Percentiles rank a stretch among this genome's conserved stretches.
These are phyloP conservation scores for Fomitopsis schrenkii DNA, from an alignment of 1,284 basidiomycete species.

Conservation along the genomic window DNA sequence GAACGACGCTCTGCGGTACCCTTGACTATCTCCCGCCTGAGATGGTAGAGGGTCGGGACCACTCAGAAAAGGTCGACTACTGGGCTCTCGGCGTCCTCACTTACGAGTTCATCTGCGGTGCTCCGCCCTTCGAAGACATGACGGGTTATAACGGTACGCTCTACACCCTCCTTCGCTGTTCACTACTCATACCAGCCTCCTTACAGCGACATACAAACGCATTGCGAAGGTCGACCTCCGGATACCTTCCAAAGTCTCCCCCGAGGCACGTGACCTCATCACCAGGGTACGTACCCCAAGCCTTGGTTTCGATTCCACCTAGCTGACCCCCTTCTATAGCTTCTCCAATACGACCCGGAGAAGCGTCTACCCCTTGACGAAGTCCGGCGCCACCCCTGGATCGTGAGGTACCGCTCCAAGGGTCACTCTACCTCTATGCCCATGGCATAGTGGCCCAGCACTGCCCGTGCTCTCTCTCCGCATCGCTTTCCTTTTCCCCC, in stretches of 20 bases:
- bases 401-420: constrained; percentile 70
- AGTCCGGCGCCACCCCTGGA: constrained; percentile 91
- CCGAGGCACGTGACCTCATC: constrained; percentile 69
- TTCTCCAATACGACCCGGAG: constrained; percentile 84
- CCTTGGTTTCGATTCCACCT: neutral
- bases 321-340: constrained; percentile 39
- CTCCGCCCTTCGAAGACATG: constrained; percentile 92
- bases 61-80: constrained; percentile 88
- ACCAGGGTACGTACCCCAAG: constrained; percentile 35
- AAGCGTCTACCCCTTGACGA: constrained; percentile 79
- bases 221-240: constrained; percentile 82
- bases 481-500: neutral
- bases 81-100: constrained; percentile 97
- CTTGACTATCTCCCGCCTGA: constrained; percentile 97
- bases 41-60: constrained; percentile 92
- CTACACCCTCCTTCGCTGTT: neutral
- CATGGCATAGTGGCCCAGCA: neutral
- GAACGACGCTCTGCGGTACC: constrained; percentile 92
- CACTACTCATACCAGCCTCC: neutral
- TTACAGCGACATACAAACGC: constrained; percentile 78
- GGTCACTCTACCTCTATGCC: constrained; percentile 18
- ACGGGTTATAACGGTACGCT: constrained; percentile 68
- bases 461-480: neutral
- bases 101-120: constrained; percentile 92
- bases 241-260: constrained; percentile 63